phyloP scores from a whole-genome alignment of 306 rosid genomes.

The Benincasa hispida region DNA sequence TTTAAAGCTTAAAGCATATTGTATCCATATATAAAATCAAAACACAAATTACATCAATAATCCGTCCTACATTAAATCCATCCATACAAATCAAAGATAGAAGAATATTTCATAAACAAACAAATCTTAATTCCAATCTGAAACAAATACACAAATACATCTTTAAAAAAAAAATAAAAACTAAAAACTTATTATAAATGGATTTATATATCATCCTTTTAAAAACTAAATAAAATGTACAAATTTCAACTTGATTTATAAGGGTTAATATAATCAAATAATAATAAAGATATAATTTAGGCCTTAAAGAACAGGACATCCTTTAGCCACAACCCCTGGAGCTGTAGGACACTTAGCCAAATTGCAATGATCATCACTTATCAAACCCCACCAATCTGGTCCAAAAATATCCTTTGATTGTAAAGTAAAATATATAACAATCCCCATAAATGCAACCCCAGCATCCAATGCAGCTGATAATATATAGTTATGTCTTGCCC shows the following conservation, averaged over 20 bases:
- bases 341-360: conserved; percentile 65
- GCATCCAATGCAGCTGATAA: conserved; percentile 66
- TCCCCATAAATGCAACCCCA: conserved; percentile 47
- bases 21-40: too few relatives aligned
- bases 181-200: not conserved
- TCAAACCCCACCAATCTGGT: conserved; percentile 63
- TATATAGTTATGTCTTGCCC: conserved; percentile 66
- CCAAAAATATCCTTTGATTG: conserved; percentile 26
- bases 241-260: too few relatives aligned
- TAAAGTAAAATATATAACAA: conserved; percentile 38
- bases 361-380: conserved; percentile 28
- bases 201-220: not conserved
- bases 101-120: not conserved
- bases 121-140: not conserved
- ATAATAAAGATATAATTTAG: not conserved
- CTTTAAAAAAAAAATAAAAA: not conserved
- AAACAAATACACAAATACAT: not conserved
- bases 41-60: too few relatives aligned
- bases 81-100: too few relatives aligned
- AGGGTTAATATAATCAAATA: too few relatives aligned
- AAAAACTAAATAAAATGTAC: not conserved
- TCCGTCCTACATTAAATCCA: too few relatives aligned
- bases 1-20: too few relatives aligned
- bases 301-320: conserved; percentile 37
- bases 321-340: conserved; percentile 30